Base-by-base conservation (phyloP, 2,329 filamentous ascomycete genomes). In the Thelonectria blattea region DNA sequence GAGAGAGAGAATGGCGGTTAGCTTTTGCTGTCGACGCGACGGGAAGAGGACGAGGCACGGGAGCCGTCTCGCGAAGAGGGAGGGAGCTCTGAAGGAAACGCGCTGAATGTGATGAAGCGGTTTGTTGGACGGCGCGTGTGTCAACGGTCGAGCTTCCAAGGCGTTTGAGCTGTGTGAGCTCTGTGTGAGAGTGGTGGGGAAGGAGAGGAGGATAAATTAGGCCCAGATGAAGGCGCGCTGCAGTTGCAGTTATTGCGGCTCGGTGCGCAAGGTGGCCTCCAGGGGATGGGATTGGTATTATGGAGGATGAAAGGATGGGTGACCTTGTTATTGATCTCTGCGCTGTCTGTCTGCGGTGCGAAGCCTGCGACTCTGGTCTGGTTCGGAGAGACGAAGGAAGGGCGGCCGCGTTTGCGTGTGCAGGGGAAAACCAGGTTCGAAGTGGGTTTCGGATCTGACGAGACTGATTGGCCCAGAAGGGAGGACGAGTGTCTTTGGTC, bases 221-320 rank as follows among this genome's bases (percentile, higher is more conserved):
- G 11, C 47, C 34, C 39, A 24, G 58, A 60, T 56, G 58, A 60
- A 60, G 58, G 58, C 52, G 46, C 58, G 52, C 32, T 56, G 58
- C 52, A 52, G 58, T 43, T 48, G 58, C 46, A 42, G 58, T 52
- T 55, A 52, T 43, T 48, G 58, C 46, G 47, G 58, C 58, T 55
- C 37, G 48, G 58, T 56, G 58, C 52, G 52, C 58, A 45, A 37
- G 34, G 58, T 42, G 48, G 42, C 17, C 45, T 50, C 42, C 54
- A 18, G 32, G 48, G 24, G 39, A 49, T 48, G 46, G 34, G 27
- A 30, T 30, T 30, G 27, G 27, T 30, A 30, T 41, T 18, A 20
- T 30, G n/a, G 47, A 53, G 37, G 42, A 39, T n/a, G n/a, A 47
- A 56, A 42, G 39, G 41, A 60, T 56, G 57, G 47, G 42, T 52